Conservation (phyloP, 352 stramenopile species). For the Pythium brassicae region DNA sequence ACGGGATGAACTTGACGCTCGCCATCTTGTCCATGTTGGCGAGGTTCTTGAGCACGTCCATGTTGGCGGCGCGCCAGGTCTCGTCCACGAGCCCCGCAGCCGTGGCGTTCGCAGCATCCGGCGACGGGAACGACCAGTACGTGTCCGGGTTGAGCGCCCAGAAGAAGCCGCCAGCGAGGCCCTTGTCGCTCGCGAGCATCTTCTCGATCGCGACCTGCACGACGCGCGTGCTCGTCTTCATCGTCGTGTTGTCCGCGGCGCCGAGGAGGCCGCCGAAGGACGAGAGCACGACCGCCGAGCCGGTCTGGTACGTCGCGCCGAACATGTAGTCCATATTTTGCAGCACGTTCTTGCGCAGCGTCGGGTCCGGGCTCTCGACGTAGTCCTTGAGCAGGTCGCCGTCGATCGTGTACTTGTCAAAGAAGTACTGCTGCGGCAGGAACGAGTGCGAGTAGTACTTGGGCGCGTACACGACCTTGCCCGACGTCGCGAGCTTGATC, state of each 20-base stretch:
- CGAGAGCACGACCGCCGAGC: slow-evolving; percentile 64
- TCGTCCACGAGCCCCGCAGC: slow-evolving; percentile 59
- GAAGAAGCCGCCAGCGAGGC: slow-evolving; percentile 76
- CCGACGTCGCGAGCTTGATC: slow-evolving; percentile 50
- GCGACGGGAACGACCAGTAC: slow-evolving; percentile 68
- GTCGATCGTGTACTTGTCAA: slow-evolving; percentile 30
- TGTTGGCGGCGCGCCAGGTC: slow-evolving; percentile 69
- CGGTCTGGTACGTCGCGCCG: slow-evolving; percentile 47
- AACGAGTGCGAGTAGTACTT: slow-evolving; percentile 76
- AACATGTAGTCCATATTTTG: slow-evolving; percentile 85
- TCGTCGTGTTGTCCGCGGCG: slow-evolving; percentile 41
- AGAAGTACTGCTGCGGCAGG: slow-evolving; percentile 62
- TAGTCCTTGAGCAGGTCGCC: slow-evolving; percentile 65
- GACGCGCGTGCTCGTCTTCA: slow-evolving; percentile 72
- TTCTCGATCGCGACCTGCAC: slow-evolving; percentile 52
- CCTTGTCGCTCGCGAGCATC: slow-evolving; percentile 51
- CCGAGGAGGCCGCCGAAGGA: slow-evolving; percentile 80
- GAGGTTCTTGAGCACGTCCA: slow-evolving; percentile 55
- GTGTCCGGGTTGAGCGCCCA: slow-evolving; percentile 78
- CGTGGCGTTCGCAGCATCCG: slow-evolving; percentile 52
- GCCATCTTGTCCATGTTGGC: slow-evolving; percentile 68
- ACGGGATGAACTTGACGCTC: slow-evolving; percentile 64
- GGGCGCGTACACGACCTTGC: slow-evolving; percentile 81
- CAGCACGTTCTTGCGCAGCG: slow-evolving; percentile 59
- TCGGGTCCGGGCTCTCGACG: slow-evolving; percentile 46